Conservation (phyloP, 768 basidiomycete species). For the Auriculariales sp. region DNA sequence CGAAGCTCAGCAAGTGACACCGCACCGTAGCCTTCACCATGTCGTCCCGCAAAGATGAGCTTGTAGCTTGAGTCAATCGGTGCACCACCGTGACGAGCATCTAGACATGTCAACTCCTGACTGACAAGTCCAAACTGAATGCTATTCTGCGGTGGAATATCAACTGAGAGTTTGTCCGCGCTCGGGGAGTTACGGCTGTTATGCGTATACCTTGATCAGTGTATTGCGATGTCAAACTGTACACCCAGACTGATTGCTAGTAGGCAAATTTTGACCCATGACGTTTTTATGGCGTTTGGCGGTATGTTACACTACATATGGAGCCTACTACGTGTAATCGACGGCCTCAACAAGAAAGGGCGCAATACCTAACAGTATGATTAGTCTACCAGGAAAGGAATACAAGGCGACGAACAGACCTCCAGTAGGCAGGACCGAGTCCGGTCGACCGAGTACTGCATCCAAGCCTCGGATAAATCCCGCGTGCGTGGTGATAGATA, state of each 20-base stretch:
- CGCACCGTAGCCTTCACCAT: not conserved
- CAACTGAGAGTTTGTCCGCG: no score
- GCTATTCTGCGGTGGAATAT: no score
- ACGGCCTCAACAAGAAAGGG: not conserved
- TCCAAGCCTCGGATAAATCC: not conserved
- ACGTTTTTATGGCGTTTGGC: no score
- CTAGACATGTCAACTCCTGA: not conserved
- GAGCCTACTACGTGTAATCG: no score
- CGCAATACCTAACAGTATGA: not conserved
- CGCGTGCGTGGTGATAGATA: not conserved
- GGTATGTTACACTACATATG: no score
- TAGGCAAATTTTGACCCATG: no score
- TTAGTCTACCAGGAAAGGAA: not conserved
- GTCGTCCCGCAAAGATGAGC: not conserved
- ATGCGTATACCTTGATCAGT: no score
- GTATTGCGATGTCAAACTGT: no score
- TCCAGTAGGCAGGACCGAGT: not conserved
- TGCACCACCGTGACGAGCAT: not conserved
- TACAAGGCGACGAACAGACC: not conserved
- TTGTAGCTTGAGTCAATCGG: not conserved
- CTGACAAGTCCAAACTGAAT: not conserved
- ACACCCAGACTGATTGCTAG: no score
- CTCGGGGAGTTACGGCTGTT: no score
- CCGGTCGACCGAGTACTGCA: not conserved
- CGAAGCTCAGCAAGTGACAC: no score